Conservation (phyloP, 202 grass and related monocot genomes). For the Schoenoplectus tabernaemontani region DNA sequence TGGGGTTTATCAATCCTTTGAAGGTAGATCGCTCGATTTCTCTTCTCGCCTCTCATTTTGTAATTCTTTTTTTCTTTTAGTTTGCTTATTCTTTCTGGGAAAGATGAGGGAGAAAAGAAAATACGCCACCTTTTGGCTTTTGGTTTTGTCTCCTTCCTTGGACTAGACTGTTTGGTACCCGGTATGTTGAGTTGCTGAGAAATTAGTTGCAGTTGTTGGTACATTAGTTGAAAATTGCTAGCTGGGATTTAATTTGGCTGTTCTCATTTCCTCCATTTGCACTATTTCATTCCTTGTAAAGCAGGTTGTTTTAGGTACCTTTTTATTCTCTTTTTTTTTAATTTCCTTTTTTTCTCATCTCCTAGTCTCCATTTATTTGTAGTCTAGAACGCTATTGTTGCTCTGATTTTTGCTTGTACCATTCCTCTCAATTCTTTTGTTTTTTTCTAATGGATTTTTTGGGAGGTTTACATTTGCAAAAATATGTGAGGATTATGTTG, state of each 20-base stretch:
- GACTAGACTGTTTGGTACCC: background rate
- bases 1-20: slow-evolving; percentile 13
- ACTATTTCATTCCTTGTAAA: slow-evolving; percentile 4
- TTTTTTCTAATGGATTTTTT: background rate
- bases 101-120: background rate
- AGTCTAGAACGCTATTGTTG: background rate
- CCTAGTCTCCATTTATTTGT: background rate
- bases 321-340: background rate
- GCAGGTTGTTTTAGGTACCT: slow-evolving; percentile 4
- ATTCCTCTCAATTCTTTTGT: background rate
- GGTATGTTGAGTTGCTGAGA: background rate
- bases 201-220: slow-evolving; percentile 19
- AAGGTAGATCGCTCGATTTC: slow-evolving; percentile 9
- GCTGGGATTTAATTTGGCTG: background rate
- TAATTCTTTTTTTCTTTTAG: background rate
- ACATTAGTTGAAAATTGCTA: background rate
- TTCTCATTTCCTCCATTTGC: slow-evolving; percentile 7
- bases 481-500: background rate
- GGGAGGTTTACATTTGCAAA: background rate
- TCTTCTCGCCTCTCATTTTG: background rate
- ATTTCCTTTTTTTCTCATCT: background rate
- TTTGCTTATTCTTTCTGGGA: background rate
- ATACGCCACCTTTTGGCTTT: background rate
- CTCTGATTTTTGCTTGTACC: background rate
- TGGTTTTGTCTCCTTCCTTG: background rate